These are phyloP conservation scores for Aspergillus wentii DNA, from an alignment of 495 filamentous ascomycete genomes.

Conservation along the genomic window DNA sequence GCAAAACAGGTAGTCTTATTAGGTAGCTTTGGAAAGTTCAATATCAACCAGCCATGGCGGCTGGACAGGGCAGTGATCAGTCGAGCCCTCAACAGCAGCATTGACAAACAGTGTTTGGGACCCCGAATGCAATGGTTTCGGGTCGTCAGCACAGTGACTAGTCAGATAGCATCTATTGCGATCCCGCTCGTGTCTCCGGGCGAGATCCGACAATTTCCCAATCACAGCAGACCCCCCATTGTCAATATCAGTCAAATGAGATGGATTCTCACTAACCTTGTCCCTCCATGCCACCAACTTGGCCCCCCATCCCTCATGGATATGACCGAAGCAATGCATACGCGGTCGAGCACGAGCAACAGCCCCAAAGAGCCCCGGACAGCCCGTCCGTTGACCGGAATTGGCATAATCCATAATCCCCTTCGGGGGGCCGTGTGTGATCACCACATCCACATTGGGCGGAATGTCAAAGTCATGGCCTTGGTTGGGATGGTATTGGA, in stretches of 20 bases:
- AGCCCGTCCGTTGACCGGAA: conserved; percentile 42
- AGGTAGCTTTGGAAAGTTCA: conserved; percentile 31
- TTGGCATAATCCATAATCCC: conserved; percentile 46
- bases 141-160: conserved; percentile 31
- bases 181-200: conserved; percentile 5
- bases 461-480: conserved; percentile 45
- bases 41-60: conserved; percentile 52
- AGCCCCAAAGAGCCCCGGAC: conserved; percentile 50
- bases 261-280: conserved; percentile 24
- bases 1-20: no score
- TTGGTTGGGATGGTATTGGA: conserved; percentile 47
- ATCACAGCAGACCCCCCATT: conserved; percentile 35
- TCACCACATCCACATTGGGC: conserved; percentile 48
- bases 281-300: conserved; percentile 52
- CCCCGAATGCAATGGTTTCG: conserved; percentile 25
- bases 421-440: conserved; percentile 66
- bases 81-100: conserved; percentile 46
- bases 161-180: conserved; percentile 10
- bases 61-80: conserved; percentile 29
- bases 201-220: conserved; percentile 30
- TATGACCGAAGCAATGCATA: conserved; percentile 71
- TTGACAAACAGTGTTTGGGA: conserved; percentile 62
- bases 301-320: conserved; percentile 65
- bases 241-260: conserved; percentile 42
- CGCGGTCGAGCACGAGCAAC: conserved; percentile 47